Base-by-base conservation (phyloP, 768 basidiomycete species). In the Antrodiella citrinella region DNA sequence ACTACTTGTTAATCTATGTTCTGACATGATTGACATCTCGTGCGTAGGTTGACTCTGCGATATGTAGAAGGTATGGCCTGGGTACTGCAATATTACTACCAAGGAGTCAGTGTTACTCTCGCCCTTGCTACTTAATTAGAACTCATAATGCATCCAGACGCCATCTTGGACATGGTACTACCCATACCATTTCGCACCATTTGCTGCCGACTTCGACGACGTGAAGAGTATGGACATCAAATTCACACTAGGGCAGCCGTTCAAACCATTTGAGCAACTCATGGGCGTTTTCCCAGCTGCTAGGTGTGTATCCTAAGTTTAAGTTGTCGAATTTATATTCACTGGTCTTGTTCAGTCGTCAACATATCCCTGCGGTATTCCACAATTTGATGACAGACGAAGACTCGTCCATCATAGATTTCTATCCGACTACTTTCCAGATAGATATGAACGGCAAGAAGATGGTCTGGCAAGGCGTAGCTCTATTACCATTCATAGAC, bases 371-470 rank as follows among this genome's bases (percentile, higher is more conserved):
- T 1, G 64, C 74, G 24, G 75, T 80, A 0, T 93, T 97, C 73
- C 94, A 96, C 25, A 61, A 72, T 3, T 77, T 98, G 35, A 99
- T 99, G 96, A 78, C 73, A 3, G 80, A 88, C 2, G 77, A 84
- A 44, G 79, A 85, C 25, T 97, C 94, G 0, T 91, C 92, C 5
- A 97, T 98, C 66, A 80, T 91, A 52, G 94, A 98, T 61, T 98
- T 97, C 71, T 98, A 98, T 67, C 95, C 95, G 0, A 55, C 74
- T 0, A 80, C 85, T 13, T 99, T 99, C 65, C 82, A 94, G 58
- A 85, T 98, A 61, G 96, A 99, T 67, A 99, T 99, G 96, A 99
- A 99, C 62, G 96, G 96, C 51, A 98, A 98, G 72, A 90, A 88
- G 69, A 97, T 98, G 94, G 76, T 89, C 4, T 99, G 96, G 96